These are phyloP conservation scores for Skeletonema menzelii DNA, from an alignment of 108 stramenopile species.

Conservation along the genomic window DNA sequence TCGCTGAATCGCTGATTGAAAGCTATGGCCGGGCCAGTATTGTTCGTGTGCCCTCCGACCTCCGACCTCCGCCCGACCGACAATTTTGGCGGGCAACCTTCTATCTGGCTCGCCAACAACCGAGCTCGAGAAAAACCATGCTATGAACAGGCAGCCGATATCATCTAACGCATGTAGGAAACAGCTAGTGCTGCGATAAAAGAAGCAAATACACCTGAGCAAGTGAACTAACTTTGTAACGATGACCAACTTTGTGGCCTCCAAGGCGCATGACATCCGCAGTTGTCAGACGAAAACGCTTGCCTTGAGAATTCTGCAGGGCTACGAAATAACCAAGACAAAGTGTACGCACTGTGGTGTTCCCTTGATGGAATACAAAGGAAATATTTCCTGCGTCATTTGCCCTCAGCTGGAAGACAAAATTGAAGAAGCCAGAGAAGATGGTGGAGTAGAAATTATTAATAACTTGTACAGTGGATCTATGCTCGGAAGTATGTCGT, in stretches of 20 bases:
- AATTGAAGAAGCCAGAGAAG: neutral
- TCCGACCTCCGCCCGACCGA: too few species aligned
- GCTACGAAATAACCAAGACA: neutral
- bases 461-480: neutral
- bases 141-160: too few species aligned
- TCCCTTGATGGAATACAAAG: neutral
- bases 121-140: too few species aligned
- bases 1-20: too few species aligned
- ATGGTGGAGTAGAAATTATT: neutral
- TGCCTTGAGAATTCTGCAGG: neutral
- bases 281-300: neutral
- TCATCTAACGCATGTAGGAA: too few species aligned
- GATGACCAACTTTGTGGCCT: neutral
- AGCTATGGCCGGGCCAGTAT: too few species aligned
- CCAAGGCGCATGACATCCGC: neutral
- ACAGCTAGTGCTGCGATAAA: too few species aligned
- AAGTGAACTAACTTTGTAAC: neutral
- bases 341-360: neutral
- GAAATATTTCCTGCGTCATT: neutral
- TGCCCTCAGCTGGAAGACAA: neutral
- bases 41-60: too few species aligned
- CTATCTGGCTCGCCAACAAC: too few species aligned
- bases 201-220: too few species aligned
- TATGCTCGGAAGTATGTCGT: neutral
- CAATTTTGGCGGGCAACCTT: too few species aligned